Evolutionary conservation across 805 yeast species (phyloP).

Genomic region (Ogataea salicorniae): DNA sequence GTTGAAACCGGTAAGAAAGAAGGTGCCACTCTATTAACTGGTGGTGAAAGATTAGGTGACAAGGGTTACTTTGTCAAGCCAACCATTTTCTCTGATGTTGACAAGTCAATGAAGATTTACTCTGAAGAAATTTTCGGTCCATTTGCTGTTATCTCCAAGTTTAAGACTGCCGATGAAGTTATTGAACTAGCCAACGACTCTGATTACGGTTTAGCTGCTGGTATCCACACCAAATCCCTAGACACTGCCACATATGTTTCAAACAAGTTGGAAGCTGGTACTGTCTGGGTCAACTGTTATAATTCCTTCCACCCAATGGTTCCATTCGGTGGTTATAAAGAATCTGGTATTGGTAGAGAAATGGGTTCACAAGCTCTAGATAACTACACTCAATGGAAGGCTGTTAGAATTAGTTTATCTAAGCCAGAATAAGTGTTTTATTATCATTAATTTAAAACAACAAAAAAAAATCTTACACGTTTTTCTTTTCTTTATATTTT

Average conservation of each 20-base stretch:
- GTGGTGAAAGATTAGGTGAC: constrained; percentile 61
- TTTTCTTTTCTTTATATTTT: too few relatives aligned
- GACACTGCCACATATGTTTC: constrained; percentile 61
- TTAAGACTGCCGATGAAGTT: constrained; percentile 63
- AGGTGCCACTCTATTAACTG: constrained; percentile 63
- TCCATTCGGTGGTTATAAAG: constrained; percentile 80
- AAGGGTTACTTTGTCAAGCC: constrained; percentile 73
- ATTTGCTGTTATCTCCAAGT: constrained; percentile 65
- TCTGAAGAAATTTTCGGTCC: constrained; percentile 80
- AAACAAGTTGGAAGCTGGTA: constrained; percentile 64
- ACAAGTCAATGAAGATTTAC: constrained; percentile 56
- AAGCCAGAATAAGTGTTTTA: not conserved
- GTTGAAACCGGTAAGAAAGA: constrained; percentile 62
- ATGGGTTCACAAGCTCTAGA: constrained; percentile 78
- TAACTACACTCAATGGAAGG: constrained; percentile 70
- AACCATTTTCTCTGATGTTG: constrained; percentile 67
- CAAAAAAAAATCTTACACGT: too few relatives aligned
- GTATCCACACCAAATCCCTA: constrained; percentile 62
- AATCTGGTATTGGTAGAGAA: constrained; percentile 82
- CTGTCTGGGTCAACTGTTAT: constrained; percentile 77
- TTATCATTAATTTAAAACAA: too few relatives aligned
- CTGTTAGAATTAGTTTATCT: constrained; percentile 51
- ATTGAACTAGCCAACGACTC: constrained; percentile 63
- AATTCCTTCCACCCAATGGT: constrained; percentile 55
- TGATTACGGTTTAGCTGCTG: constrained; percentile 77